Evolutionary conservation across 768 basidiomycete species (phyloP).

Genomic region (Boletus sensibilis): DNA sequence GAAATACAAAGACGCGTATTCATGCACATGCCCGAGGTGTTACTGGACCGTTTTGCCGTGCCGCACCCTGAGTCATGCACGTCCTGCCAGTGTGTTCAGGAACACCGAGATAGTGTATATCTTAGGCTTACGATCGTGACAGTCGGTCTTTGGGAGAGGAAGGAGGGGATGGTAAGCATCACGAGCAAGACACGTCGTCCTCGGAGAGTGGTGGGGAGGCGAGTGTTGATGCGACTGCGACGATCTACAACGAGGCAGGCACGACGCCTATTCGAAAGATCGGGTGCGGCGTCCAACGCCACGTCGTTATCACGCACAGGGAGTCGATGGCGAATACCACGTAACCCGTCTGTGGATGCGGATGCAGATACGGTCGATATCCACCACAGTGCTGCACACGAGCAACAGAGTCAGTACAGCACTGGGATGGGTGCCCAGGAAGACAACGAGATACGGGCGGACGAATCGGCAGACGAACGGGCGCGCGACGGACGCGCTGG

Average conservation of each 20-base stretch:
- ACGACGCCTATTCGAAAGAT: slow-evolving; percentile 4
- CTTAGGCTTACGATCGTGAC: slow-evolving; percentile 27
- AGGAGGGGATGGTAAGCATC: slow-evolving; percentile 13
- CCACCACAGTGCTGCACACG: neutral
- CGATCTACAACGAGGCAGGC: neutral
- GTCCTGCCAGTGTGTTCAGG: slow-evolving; percentile 25
- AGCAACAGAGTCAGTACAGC: slow-evolving; percentile 4
- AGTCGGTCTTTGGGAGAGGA: slow-evolving; percentile 7
- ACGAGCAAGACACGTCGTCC: slow-evolving; percentile 10
- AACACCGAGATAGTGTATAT: slow-evolving; percentile 11
- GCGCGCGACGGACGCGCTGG: slow-evolving; percentile 61
- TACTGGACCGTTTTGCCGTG: slow-evolving; percentile 6
- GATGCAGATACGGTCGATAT: slow-evolving; percentile 15
- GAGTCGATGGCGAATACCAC: slow-evolving; percentile 29
- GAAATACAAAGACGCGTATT: slow-evolving; percentile 21
- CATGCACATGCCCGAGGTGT: slow-evolving; percentile 12
- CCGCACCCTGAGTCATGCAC: slow-evolving; percentile 16
- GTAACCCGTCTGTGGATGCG: slow-evolving; percentile 35
- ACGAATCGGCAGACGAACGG: slow-evolving; percentile 44
- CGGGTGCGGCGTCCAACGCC: neutral
- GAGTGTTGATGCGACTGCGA: neutral
- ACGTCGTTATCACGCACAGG: slow-evolving; percentile 12
- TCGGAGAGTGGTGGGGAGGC: slow-evolving; percentile 11
- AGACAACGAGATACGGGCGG: slow-evolving; percentile 30
- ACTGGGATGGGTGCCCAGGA: slow-evolving; percentile 7